Conservation (phyloP, 495 filamentous ascomycete species). For the Delitschia confertaspora region DNA sequence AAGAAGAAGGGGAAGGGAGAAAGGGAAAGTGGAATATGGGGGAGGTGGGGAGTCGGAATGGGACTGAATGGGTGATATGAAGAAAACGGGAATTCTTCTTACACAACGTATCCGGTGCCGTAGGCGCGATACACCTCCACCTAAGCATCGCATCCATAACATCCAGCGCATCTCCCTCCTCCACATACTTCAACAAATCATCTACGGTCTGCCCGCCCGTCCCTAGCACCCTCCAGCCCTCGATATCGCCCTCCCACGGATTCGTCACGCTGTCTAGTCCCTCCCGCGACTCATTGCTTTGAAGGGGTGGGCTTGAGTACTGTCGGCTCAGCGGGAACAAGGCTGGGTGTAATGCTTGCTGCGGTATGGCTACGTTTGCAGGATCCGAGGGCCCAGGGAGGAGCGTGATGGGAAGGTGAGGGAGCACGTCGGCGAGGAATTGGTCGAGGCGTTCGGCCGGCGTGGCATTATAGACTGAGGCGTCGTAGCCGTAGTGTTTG, state of each 20-base stretch:
- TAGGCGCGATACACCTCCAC: conserved; percentile 89
- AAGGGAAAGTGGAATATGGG: neutral
- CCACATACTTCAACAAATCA: conserved; percentile 85
- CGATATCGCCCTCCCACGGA: conserved; percentile 81
- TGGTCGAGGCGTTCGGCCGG: conserved; percentile 76
- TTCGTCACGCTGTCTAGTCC: conserved; percentile 92
- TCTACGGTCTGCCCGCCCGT: conserved; percentile 87
- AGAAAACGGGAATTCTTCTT: conserved; percentile 40
- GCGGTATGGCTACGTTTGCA: conserved; percentile 44
- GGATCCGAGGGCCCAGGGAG: conserved; percentile 51
- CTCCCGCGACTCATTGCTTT: conserved; percentile 44
- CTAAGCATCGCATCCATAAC: conserved; percentile 88
- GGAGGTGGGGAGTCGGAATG: neutral
- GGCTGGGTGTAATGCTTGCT: conserved; percentile 36
- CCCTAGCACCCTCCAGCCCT: conserved; percentile 76
- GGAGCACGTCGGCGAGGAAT: conserved; percentile 68
- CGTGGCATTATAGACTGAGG: conserved; percentile 70
- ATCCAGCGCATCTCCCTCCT: conserved; percentile 60
- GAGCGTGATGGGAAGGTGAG: conserved; percentile 42
- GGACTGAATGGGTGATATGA: neutral
- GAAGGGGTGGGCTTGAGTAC: conserved; percentile 49
- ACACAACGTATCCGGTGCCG: conserved; percentile 95
- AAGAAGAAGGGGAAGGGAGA: neutral
- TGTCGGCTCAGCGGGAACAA: conserved; percentile 51
- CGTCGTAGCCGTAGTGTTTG: conserved; percentile 95